Evolutionary conservation across 2,329 filamentous ascomycete species (phyloP), one percentile per base, ranked within the genome.

Genomic region (Periconia sp.): DNA sequence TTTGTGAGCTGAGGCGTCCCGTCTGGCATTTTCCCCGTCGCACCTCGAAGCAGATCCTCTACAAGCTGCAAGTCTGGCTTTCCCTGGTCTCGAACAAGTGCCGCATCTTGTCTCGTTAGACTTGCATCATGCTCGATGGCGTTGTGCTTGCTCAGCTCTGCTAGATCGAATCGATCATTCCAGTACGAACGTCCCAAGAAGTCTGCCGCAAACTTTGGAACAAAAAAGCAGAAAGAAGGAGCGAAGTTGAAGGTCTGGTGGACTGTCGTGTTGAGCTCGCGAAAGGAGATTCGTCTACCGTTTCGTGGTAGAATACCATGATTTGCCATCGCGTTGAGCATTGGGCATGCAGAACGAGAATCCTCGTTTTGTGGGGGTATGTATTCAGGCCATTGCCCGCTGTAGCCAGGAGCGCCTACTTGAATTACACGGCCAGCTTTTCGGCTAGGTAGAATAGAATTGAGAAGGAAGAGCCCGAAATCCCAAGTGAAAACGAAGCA

Each of bases 401-500:
- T 50, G 32, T 71, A 63, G 3, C 71, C 71, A 3, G 69, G 57
- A 11, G 52, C 46, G 16, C 65, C 62, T 18, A 56, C 41, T 4
- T 69, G 68, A 7, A 73, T 58, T 17, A 73, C 67, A 32, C 63
- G 51, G 25, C 65, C 68, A 32, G 61, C 53, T 38, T 70, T 68
- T 43, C 59, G 60, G 26, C 65, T 59, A 12, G 70, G 69, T 22
- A 65, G 65, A 19, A 72, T 23, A 22, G 70, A 50, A 43, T 73
- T 73, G 21, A 69, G 57, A 34, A 71, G 40, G 40, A 70, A 69
- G 33, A 72, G 57, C 29, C 52, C 53, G 40, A 71, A 69, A 52
- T 73, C 70, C 68, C 69, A 73, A 29, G 55, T 49, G 29, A 73
- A 61, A 37, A 73, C 65, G 22, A 65, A 63, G 17, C 70, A 44